Percentiles rank a stretch among this genome's conserved stretches.
Conservation (phyloP, 2,329 filamentous ascomycete genomes). For the Chlorencoelia australis region DNA sequence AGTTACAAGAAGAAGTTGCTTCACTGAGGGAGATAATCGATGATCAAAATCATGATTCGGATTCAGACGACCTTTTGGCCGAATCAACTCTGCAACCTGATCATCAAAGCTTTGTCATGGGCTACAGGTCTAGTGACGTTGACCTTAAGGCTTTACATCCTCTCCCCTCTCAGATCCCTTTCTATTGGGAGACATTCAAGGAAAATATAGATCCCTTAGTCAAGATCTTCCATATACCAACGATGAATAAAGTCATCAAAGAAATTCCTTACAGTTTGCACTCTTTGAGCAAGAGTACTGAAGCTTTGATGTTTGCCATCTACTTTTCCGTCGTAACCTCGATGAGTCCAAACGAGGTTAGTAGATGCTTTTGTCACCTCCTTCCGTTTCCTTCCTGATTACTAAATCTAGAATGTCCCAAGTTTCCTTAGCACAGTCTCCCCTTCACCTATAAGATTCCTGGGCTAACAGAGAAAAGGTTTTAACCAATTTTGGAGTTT, state of each 20-base stretch:
- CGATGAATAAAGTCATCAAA: slow-evolving; percentile 50
- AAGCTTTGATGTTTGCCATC: slow-evolving; percentile 44
- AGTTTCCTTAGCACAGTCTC: no score
- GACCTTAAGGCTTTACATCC: slow-evolving; percentile 57
- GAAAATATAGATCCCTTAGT: slow-evolving; percentile 66
- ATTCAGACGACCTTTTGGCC: slow-evolving; percentile 17
- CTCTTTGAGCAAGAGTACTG: slow-evolving; percentile 36
- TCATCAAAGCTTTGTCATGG: slow-evolving; percentile 64
- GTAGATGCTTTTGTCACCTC: no score
- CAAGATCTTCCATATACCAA: slow-evolving; percentile 62
- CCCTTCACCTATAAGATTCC: neutral
- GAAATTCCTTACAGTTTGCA: slow-evolving; percentile 50
- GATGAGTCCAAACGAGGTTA: slow-evolving; percentile 25
- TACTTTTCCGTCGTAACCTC: slow-evolving; percentile 43
- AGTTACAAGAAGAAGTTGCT: slow-evolving; percentile 47
- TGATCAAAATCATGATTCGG: slow-evolving; percentile 21
- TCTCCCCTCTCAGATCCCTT: slow-evolving; percentile 50
- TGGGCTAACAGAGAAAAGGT: slow-evolving; percentile 18
- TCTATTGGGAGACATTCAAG: slow-evolving; percentile 61
- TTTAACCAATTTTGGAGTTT: slow-evolving; percentile 30
- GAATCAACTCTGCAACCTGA: slow-evolving; percentile 46
- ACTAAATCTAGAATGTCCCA: no score
- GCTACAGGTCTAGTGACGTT: slow-evolving; percentile 61
- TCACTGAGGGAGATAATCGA: slow-evolving; percentile 26
- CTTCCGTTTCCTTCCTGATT: no score